Evolutionary conservation across 1,284 basidiomycete genomes (phyloP).

Genomic region (Leccinum fallax): DNA sequence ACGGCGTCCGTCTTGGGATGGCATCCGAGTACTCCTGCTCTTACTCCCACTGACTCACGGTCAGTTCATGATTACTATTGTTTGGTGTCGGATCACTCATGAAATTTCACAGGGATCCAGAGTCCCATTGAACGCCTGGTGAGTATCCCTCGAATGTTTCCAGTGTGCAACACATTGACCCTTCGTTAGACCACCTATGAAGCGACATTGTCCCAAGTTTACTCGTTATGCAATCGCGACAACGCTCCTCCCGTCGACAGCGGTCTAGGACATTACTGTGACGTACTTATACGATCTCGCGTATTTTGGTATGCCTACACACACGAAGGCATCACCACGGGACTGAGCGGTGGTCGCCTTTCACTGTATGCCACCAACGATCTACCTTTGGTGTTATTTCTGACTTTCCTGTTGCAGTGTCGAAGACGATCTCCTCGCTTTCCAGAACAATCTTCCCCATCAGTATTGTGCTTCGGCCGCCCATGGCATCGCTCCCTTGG

Average conservation of each 20-base stretch:
- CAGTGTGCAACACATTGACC: conserved; percentile 9
- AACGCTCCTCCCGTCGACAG: conserved; percentile 48
- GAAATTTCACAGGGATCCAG: conserved; percentile 42
- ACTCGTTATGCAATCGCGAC: conserved; percentile 65
- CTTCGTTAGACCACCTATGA: conserved; percentile 55
- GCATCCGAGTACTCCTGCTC: conserved; percentile 75
- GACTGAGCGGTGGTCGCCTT: conserved; percentile 77
- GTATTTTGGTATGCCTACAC: conserved; percentile 87
- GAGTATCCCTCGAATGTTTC: conserved; percentile 14
- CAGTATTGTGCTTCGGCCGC: conserved; percentile 32
- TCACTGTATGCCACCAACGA: conserved; percentile 55
- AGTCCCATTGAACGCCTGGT: conserved; percentile 54
- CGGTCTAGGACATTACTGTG: conserved; percentile 57
- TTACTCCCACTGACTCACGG: conserved; percentile 82
- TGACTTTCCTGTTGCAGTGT: conserved; percentile 23
- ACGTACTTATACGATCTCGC: conserved; percentile 66
- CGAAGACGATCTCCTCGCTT: conserved; percentile 42
- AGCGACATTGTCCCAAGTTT: conserved; percentile 63
- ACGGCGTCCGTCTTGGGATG: conserved; percentile 85
- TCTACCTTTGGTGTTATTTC: conserved; percentile 1
- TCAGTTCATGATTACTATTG: conserved; percentile 31
- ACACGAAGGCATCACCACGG: conserved; percentile 79
- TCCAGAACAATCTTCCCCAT: conserved; percentile 65
- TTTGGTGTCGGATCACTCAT: conserved; percentile 15
- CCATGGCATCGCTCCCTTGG: conserved; percentile 29